Evolutionary conservation across 116 monocot genomes (phyloP).

Genomic region (Thalassia testudinum): DNA sequence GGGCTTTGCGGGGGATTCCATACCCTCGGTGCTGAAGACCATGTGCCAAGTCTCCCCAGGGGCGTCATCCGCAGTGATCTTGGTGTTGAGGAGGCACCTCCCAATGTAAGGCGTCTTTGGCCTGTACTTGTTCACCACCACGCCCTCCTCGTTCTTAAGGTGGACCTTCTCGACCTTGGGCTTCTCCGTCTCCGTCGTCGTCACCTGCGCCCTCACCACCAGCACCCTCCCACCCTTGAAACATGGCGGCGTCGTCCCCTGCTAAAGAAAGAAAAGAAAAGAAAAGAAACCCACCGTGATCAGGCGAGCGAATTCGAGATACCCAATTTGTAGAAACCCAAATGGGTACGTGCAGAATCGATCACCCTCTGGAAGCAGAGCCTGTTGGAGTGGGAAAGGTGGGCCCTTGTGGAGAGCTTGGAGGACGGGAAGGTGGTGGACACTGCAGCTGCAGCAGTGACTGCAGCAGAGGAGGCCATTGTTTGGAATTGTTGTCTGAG

Average conservation of each 20-base stretch:
- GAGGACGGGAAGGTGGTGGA: conserved; percentile 16
- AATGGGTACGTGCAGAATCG: not conserved
- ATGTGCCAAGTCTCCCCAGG: conserved; percentile 99
- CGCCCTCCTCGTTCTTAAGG: conserved; percentile 82
- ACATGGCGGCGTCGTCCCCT: conserved; percentile 5
- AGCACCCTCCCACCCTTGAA: conserved; percentile 12
- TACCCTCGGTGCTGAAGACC: conserved; percentile 97
- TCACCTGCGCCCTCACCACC: conserved; percentile 59
- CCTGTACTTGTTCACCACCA: conserved; percentile 73
- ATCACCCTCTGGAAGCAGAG: conserved; percentile 17
- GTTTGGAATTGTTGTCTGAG: not conserved
- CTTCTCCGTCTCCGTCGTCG: conserved; percentile 28
- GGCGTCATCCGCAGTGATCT: conserved; percentile 93
- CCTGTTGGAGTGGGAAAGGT: conserved; percentile 5
- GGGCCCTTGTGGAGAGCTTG: conserved; percentile 11
- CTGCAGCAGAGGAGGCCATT: conserved; percentile 24
- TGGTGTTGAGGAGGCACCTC: conserved; percentile 89
- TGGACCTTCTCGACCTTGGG: conserved; percentile 44
- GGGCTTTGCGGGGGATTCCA: not conserved
- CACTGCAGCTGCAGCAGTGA: conserved; percentile 12
- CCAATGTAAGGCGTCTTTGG: conserved; percentile 74
- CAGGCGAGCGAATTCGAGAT: not conserved
- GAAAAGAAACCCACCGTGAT: not conserved
- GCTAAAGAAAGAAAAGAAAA: not conserved
- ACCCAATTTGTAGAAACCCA: not conserved